Percentiles rank a stretch among this genome's conserved stretches.
Conservation (phyloP, 176 grass and related monocot genomes). For the Triticum timopheevii region DNA sequence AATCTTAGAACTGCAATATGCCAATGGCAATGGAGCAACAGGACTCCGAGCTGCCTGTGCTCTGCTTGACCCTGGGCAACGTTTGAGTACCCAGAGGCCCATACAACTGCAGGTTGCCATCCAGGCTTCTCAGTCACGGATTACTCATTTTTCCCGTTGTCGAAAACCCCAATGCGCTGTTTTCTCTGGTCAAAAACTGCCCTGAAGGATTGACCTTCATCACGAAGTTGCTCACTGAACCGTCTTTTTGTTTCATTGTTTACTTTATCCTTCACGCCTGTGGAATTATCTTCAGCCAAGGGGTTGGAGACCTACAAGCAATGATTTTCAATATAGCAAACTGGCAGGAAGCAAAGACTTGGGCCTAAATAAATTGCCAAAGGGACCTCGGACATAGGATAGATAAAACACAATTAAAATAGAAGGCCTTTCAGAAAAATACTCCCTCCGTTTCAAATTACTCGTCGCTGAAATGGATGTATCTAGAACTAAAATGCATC, state of each 20-base stretch:
- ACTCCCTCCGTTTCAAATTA: too few species aligned
- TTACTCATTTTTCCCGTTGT: constrained; percentile 28
- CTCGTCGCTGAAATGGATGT: too few species aligned
- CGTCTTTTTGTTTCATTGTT: constrained; percentile 62
- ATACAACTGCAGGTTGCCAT: not conserved
- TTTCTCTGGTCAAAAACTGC: constrained; percentile 69
- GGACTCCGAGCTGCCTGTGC: not conserved
- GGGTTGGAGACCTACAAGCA: constrained; percentile 75
- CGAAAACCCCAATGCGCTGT: constrained; percentile 50
- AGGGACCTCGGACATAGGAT: not conserved
- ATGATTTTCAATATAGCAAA: constrained; percentile 8
- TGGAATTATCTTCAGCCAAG: constrained; percentile 45
- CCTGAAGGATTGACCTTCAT: constrained; percentile 84
- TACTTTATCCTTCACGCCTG: constrained; percentile 27
- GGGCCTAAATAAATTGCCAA: not conserved
- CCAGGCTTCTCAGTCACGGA: constrained; percentile 5
- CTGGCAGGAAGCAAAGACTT: not conserved
- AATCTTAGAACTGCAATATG: not conserved
- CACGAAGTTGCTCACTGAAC: constrained; percentile 80
- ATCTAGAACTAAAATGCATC: too few species aligned
- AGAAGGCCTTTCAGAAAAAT: not conserved
- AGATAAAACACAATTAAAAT: not conserved
- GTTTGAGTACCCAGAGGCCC: not conserved
- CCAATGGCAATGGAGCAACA: not conserved
- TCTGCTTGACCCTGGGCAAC: not conserved